Evolutionary conservation across 768 basidiomycete species (phyloP), one percentile per base, ranked within the genome.

Genomic region (Mycena rosella): DNA sequence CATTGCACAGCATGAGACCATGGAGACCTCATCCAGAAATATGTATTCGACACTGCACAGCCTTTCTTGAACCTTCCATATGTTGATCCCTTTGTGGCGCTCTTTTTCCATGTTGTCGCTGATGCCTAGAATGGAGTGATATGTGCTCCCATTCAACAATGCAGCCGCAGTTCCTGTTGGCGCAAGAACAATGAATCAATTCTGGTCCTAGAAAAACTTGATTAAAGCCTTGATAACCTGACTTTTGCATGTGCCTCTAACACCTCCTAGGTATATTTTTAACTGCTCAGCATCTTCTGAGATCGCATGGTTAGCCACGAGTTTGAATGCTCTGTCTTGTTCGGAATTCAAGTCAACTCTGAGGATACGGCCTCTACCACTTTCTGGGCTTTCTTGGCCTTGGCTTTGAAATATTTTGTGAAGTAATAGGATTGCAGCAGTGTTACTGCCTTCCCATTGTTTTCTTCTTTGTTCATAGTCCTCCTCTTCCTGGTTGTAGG

Each of bases 171-270:
- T 22, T 0, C 76, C 77, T 15, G 74, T 75, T 30, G 73, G 70
- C 20, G 63, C 73, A 4, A 72, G 51, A 2, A 61, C 56, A 6
- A 58, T 14, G 15, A 58, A 29, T 34, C 29, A 5, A 18, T 58
- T 26, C 2, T 49, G n/a, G 27, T n/a, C 54, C 17, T 34, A 17
- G 67, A 80, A 80, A 26, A 74, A 73, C 38, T 53, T 5, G 2
- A 72, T 57, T 14, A 78, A 5, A 15, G 78, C 74, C 48, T 76
- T 67, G 2, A 82, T 70, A 0, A 82, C 78, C 36, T 77, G 75
- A 0, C 75, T 72, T 63, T 81, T 82, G 0, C 80, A 78, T 14
- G 79, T 79, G 0, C 80, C 80, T 48, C 77, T 78, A 65, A 77
- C 74, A 5, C 80, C 80, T 22, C 76, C 78, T 5, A 81, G 45